Base-by-base conservation (phyloP, 352 stramenopile species). In the Globisporangium spinosum region DNA sequence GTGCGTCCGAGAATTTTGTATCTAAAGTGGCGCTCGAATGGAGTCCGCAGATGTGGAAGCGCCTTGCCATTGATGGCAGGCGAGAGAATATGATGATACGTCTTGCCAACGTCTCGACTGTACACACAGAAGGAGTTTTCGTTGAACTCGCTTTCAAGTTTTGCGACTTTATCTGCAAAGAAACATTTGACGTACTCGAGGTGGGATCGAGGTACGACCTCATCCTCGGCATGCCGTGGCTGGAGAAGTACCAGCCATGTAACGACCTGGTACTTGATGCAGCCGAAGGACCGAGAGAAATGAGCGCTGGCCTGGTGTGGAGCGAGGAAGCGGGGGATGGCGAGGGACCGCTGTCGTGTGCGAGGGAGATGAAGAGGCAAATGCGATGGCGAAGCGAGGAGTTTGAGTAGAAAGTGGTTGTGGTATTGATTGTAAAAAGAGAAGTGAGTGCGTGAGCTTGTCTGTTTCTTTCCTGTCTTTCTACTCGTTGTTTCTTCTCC, bases 101-200 rank as follows among this genome's bases (percentile, higher is more conserved):
- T 53, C 57, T 62, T 25, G 57, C 57, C 15, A 40, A 53, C n/a
- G 34, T 17, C 20, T 62, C 20, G 34, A 62, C 32, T 12, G 34
- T 53, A 53, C 57, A 35, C 34, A 62, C 34, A 9, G 57, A 53
- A 3, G 57, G 57, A 49, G 57, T 23, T 62, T 20, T 51, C 1
- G 22, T 38, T 6, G 57, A 62, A 40, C 34, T 53, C 34, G 2
- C 34, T n/a, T 62, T 62, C 35, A 34, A 13, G 4, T 63, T 56
- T 22, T 64, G 35, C 35, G 58, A 64, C 58, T 64, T 64, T 55
- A 23, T 55, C 23, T 64, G 58, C 35, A 64, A 22, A 35, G 38
- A 64, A 25, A 64, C 7, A 12, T 64, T 55, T 38, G 35, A 40
- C n/a, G 58, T 64, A 2, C 38, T 55, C 4, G 35, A 64, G 38